Evolutionary conservation across 345 rosid genomes (phyloP), one percentile per base, ranked within the genome.

Genomic region (Erysimum cheiranthoides): DNA sequence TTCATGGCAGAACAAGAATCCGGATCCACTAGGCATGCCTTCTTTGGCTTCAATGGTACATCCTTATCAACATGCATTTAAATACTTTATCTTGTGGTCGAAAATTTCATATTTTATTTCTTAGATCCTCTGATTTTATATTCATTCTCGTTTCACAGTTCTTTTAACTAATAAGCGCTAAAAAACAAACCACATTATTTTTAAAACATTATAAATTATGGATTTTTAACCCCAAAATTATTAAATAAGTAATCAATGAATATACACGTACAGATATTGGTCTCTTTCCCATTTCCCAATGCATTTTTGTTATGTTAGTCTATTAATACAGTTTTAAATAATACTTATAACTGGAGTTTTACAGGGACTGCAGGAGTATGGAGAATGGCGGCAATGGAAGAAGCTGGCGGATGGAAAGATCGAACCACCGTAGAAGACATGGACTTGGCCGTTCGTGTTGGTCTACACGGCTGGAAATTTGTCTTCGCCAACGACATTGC

Each of bases 361-460:
- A 5, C 62, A 95, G 99, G 99, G 52, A 95, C 99, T 3, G 98
- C 97, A 14, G 98, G 98, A 7, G 90, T 95, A 32, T 95, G 99
- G 99, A 90, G 99, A 80, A 84, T 93, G 67, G 97, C 88, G 4
- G 97, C 98, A 9, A 88, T 95, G 75, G 89, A 92, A 64, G 98
- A 95, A 80, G 99, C 99, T 1, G 99, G 99, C 10, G 98, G 99
- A 2, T 95, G 99, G 99, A 93, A 95, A 74, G 99, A 90, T 66
- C 77, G 99, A 60, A 95, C 99, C 46, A 95, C 99, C 0, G 98
- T 95, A 18, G 99, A 95, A 78, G 99, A 95, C 73, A 95, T 95
- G 99, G 99, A 95, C 83, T 94, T 95, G 49, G 99, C 99, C 3
- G 96, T 93, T 66, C 84, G 99, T 60, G 83, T 94, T 8, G 87